A percentile compares a stretch with the other conserved stretches of the same genome.
Evolutionary conservation across 176 grass and related monocot species (phyloP).

Genomic region (Miscanthus lutarioriparius): DNA sequence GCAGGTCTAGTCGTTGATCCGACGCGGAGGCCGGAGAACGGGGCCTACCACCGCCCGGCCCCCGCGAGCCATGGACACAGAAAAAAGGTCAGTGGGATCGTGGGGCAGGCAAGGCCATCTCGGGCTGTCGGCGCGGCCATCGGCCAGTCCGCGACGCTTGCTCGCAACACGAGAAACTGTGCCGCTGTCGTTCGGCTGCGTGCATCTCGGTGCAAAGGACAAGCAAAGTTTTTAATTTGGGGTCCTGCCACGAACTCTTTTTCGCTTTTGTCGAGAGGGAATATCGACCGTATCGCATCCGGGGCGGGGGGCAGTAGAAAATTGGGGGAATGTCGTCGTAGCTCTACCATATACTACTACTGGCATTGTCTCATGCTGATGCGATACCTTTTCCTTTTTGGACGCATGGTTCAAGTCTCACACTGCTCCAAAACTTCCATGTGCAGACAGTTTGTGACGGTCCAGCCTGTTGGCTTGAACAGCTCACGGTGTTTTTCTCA

Average conservation of each 20-base stretch:
- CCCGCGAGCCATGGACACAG: neutral
- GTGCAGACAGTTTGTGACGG: neutral
- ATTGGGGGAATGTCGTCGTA: neutral
- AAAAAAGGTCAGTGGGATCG: neutral
- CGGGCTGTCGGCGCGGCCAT: conserved; percentile 23
- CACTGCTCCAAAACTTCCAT: neutral
- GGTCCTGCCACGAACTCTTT: conserved; percentile 3
- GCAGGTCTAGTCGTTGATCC: neutral
- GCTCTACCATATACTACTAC: neutral
- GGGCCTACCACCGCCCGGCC: neutral
- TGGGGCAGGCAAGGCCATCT: neutral
- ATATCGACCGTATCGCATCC: neutral
- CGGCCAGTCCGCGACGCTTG: neutral
- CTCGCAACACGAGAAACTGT: conserved; percentile 8
- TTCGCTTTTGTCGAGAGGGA: conserved; percentile 9
- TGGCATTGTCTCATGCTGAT: neutral
- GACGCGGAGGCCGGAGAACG: conserved; percentile 32
- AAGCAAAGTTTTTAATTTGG: neutral
- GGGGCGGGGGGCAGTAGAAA: neutral
- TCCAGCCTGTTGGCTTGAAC: too few relatives aligned
- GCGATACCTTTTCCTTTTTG: conserved; percentile 9
- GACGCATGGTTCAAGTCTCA: neutral
- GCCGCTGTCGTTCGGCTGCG: neutral
- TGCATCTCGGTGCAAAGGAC: conserved; percentile 17
- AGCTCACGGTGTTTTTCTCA: too few relatives aligned